Evolutionary conservation across 2,329 filamentous ascomycete genomes (phyloP), one percentile per base, ranked within the genome.

Genomic region (Phyllosticta citrichinensis): DNA sequence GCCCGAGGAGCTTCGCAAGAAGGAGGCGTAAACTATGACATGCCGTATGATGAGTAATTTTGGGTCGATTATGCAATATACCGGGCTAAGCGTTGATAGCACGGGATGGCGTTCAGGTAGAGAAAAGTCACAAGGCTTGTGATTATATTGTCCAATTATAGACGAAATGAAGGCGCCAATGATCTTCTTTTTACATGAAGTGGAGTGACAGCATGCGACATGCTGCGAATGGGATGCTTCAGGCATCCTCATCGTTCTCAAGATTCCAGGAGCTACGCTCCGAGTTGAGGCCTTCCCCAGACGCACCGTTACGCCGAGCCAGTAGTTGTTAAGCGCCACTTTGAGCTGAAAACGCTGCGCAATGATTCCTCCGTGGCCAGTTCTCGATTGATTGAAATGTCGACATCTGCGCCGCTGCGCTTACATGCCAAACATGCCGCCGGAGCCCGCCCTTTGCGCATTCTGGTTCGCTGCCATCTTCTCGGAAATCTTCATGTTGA

Each of bases 401-500:
- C 24, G 22, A 22, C 22, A 22, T 14, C 17, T 30, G 40, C 17
- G 47, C 30, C n/a, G 40, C 25, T 50, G 40, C 40, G 40, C n/a
- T 90, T 87, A 3, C 88, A 92, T 61, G 87, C 83, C 9, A 89
- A 89, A 65, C 92, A 62, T 62, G 53, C 64, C 62, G 52, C 76
- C 81, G n/a, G 75, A 77, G 40, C 78, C 81, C 51, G 78, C 82
- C 63, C 85, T 83, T 70, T 83, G 83, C 64, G 83, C 81, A 70
- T 85, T 83, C 56, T 89, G 89, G 77, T 96, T 89, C 66, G 87
- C 85, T 79, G 97, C 91, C 86, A 97, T 91, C 79, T 95, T 90
- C 79, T 97, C 92, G 70, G 89, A 93, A 63, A 97, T 90, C 81
- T 97, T 97, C 81, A 96, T 86, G 76, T 96, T 96, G 71, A 96